Evolutionary conservation across 208 protist genomes (phyloP).

Genomic region (Leishmania martiniquensis): DNA sequence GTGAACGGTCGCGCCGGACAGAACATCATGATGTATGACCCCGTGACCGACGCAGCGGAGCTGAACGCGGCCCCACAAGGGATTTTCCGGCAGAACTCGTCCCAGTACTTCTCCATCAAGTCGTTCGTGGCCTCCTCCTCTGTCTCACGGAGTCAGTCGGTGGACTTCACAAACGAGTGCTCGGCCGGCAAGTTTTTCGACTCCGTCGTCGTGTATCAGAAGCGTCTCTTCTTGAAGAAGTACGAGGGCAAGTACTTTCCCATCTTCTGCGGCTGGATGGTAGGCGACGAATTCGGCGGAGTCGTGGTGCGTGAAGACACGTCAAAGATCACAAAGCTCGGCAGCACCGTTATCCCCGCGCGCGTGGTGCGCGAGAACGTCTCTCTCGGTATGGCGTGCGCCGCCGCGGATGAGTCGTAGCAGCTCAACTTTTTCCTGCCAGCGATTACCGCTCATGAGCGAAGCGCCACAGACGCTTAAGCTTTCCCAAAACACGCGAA

Average conservation of each 20-base stretch:
- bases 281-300: conserved; percentile 69
- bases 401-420: conserved; percentile 29
- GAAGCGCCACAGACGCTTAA: neutral
- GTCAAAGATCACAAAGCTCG: conserved; percentile 79
- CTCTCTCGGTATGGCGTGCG: conserved; percentile 21
- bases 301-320: conserved; percentile 81
- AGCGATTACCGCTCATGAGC: neutral
- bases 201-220: conserved; percentile 71
- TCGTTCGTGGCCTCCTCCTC: conserved; percentile 21
- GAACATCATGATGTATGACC: conserved; percentile 79
- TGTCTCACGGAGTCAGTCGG: conserved; percentile 29
- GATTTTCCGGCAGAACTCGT: conserved; percentile 12
- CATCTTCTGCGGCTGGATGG: conserved; percentile 83
- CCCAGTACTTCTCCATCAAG: conserved; percentile 14
- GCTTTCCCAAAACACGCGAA: neutral
- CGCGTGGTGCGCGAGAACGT: conserved; percentile 58
- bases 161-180: conserved; percentile 59
- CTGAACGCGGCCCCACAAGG: conserved; percentile 37
- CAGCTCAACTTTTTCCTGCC: neutral
- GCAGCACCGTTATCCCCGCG: conserved; percentile 60
- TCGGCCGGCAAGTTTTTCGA: conserved; percentile 67
- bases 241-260: conserved; percentile 79
- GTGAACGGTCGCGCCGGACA: conserved; percentile 80
- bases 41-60: conserved; percentile 40
- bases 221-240: conserved; percentile 66